Base-by-base conservation (phyloP, 257 asterid genomes). In the Solanum neorickii region DNA sequence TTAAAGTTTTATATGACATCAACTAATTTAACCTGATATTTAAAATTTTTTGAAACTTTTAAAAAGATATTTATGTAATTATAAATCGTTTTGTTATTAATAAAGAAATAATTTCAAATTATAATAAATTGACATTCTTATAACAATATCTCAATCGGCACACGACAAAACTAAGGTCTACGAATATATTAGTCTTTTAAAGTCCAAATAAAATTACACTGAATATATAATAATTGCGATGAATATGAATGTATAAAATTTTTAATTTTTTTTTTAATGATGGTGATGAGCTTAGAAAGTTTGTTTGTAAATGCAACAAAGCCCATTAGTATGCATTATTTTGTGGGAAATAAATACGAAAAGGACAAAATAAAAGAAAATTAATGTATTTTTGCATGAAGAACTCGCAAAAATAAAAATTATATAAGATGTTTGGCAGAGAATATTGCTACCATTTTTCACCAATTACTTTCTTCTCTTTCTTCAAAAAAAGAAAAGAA, bases 401-500 rank as follows among this genome's bases (percentile, higher is more conserved):
- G 60, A 86, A 84, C 91, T 88, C 91, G 91, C 29, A 29, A 89
- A 90, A 88, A 89, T 72, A 87, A 89, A 86, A 7, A 77, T 16
- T 56, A 87, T 85, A 62, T 56, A 10, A 66, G 97, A 93, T 98
- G 99, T 96, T 91, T 95, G 98, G 94, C 98, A 83, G 86, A 83
- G 86, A 29, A 89, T n/a, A 90, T 83, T 66, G 89, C 94, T 90
- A 94, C 93, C 96, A 90, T 69, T 87, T 91, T 92, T 89, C 91
- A 83, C 91, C 94, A 89, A 90, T 90, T 89, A 89, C 80, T 68
- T 68, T 5, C 66, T 80, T 87, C 60, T 84, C 70, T 18, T 83
- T 18, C 25, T 4, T 0, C 52, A 39, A n/a, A 23, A 75, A 23
- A 21, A 2, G 13, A 0, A 52, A 12, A 3, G 4, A 1, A 52